Conservation (phyloP, 2,329 filamentous ascomycete genomes). For the Aspergillus brunneoviolaceus region DNA sequence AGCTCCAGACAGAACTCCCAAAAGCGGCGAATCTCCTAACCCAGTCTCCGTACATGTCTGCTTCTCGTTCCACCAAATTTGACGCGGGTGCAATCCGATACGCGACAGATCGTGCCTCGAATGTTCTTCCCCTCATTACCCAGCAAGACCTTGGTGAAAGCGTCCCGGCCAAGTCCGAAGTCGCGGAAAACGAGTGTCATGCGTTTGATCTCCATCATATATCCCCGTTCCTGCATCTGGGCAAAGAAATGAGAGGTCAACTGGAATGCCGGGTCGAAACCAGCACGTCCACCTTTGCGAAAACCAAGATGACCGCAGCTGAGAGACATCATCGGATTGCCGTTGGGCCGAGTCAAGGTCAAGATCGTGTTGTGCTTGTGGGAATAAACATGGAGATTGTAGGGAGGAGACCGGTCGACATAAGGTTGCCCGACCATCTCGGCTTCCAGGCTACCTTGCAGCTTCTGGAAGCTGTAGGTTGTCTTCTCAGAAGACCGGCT, state of each 20-base stretch:
- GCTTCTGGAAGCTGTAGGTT: conserved; percentile 30
- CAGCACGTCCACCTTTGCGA: conserved; percentile 72
- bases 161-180: conserved; percentile 84
- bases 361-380: conserved; percentile 96
- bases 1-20: conserved; percentile 6
- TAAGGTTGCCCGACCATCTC: conserved; percentile 38
- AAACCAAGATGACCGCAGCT: conserved; percentile 91
- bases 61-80: conserved; percentile 96
- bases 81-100: conserved; percentile 82
- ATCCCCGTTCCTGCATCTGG: conserved; percentile 77
- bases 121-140: conserved; percentile 78
- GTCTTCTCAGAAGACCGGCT: conserved; percentile 20
- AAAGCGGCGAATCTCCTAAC: conserved; percentile 40
- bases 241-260: conserved; percentile 79
- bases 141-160: conserved; percentile 83
- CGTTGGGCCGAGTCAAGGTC: conserved; percentile 79
- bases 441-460: conserved; percentile 36
- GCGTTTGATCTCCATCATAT: conserved; percentile 70
- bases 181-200: conserved; percentile 81
- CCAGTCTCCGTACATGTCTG: conserved; percentile 77
- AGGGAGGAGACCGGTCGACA: conserved; percentile 52
- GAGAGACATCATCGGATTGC: conserved; percentile 74
- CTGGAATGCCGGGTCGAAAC: conserved; percentile 92
- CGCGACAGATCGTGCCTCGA: conserved; percentile 70
- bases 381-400: conserved; percentile 82